phyloP scores from a whole-genome alignment of 495 filamentous ascomycete genomes.

The Podospora pseudopauciseta region DNA sequence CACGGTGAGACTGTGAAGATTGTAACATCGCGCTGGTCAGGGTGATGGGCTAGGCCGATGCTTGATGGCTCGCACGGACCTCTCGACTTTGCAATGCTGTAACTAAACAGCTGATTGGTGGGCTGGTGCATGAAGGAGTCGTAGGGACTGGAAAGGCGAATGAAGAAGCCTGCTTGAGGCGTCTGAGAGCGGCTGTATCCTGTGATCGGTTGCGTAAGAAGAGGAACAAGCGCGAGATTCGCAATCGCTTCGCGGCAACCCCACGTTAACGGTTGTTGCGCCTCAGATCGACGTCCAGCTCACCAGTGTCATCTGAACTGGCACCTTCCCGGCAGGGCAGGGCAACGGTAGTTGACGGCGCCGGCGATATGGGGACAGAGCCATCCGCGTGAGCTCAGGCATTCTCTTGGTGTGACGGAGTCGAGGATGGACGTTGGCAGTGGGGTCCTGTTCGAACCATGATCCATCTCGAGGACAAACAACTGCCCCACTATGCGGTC shows the following conservation, averaged over 20 bases:
- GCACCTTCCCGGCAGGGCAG: slow-evolving; percentile 6
- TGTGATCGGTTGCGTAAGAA: neutral
- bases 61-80: slow-evolving; percentile 23
- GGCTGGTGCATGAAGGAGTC: slow-evolving; percentile 3
- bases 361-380: no score
- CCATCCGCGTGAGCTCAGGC: neutral
- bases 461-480: neutral
- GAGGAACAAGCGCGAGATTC: neutral
- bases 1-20: neutral
- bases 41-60: neutral
- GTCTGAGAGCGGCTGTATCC: slow-evolving; percentile 1
- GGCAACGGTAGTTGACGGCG: neutral
- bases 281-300: neutral
- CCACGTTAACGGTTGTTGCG: neutral
- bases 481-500: neutral
- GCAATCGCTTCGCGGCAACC: slow-evolving; percentile 1
- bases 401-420: neutral
- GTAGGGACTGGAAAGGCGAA: neutral
- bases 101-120: neutral
- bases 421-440: neutral
- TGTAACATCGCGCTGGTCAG: neutral
- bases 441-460: neutral
- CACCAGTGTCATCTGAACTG: neutral
- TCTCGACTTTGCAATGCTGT: slow-evolving; percentile 14
- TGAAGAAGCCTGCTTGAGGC: neutral